Conservation (phyloP, 2,329 filamentous ascomycete genomes). For the Aquanectria penicillioides region DNA sequence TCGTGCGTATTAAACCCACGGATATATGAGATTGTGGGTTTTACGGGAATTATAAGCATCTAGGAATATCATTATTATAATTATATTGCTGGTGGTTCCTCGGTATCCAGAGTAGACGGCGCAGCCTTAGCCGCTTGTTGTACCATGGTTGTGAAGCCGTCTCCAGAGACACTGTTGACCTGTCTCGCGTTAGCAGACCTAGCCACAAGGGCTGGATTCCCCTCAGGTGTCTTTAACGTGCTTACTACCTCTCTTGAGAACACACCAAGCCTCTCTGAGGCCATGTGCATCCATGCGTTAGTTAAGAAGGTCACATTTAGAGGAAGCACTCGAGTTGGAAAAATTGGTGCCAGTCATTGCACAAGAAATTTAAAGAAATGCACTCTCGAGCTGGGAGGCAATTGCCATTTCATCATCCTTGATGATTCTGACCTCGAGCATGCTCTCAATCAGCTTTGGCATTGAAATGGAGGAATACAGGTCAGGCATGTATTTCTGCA, state of each 20-base stretch:
- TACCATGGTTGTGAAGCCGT: slow-evolving; percentile 80
- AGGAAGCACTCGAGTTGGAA: slow-evolving; percentile 67
- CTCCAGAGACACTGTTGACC: slow-evolving; percentile 76
- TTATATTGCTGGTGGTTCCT: too few relatives aligned
- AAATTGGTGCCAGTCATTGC: slow-evolving; percentile 45
- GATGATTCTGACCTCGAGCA: slow-evolving; percentile 73
- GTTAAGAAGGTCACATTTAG: slow-evolving; percentile 53
- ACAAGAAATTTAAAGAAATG: slow-evolving; percentile 64
- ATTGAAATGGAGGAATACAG: slow-evolving; percentile 71
- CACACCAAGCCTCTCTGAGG: slow-evolving; percentile 59
- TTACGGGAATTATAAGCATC: too few relatives aligned
- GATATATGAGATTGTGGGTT: too few relatives aligned
- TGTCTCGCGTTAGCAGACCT: slow-evolving; percentile 75
- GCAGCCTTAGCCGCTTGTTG: slow-evolving; percentile 71
- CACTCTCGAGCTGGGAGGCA: slow-evolving; percentile 76
- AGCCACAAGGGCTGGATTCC: slow-evolving; percentile 76
- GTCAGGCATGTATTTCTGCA: slow-evolving; percentile 74
- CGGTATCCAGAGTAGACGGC: too few relatives aligned
- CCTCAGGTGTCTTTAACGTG: slow-evolving; percentile 72
- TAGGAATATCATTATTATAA: too few relatives aligned
- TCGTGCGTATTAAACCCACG: too few relatives aligned
- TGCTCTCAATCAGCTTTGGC: slow-evolving; percentile 68
- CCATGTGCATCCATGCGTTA: slow-evolving; percentile 49
- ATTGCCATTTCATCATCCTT: slow-evolving; percentile 72
- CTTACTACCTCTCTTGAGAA: slow-evolving; percentile 55